Conservation (phyloP, 331 rosid genomes). For the Quercus phellos region DNA sequence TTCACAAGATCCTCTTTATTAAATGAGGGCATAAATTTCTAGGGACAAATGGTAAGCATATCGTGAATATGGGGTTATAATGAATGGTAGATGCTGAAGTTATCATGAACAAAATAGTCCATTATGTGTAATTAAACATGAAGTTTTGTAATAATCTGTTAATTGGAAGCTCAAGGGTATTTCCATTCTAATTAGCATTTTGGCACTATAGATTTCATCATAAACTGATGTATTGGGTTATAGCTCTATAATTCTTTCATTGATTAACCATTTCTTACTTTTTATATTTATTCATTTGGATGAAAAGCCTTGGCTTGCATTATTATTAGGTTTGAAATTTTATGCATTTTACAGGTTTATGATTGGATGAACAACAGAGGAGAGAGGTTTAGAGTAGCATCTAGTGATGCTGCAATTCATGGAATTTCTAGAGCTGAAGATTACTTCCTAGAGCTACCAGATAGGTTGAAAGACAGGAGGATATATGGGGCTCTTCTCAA, state of each 20-base stretch:
- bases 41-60: no score
- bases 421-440: conserved; percentile 74
- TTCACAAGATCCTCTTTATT: background rate
- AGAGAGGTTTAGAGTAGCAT: conserved; percentile 71
- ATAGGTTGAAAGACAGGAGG: conserved; percentile 57
- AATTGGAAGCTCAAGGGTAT: background rate
- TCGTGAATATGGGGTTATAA: background rate
- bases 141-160: background rate
- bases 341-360: conserved; percentile 51
- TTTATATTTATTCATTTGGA: background rate
- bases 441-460: conserved; percentile 53
- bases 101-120: background rate
- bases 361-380: conserved; percentile 86
- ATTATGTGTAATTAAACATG: background rate
- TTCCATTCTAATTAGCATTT: background rate
- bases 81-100: background rate
- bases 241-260: background rate
- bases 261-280: background rate
- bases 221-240: background rate
- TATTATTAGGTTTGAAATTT: conserved; percentile 7
- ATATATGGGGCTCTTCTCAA: conserved; percentile 82
- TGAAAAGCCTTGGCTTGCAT: background rate
- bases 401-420: conserved; percentile 75
- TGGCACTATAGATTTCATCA: background rate
- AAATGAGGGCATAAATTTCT: background rate